Evolutionary conservation across 768 basidiomycete species (phyloP).

Genomic region (Russula brevipes): DNA sequence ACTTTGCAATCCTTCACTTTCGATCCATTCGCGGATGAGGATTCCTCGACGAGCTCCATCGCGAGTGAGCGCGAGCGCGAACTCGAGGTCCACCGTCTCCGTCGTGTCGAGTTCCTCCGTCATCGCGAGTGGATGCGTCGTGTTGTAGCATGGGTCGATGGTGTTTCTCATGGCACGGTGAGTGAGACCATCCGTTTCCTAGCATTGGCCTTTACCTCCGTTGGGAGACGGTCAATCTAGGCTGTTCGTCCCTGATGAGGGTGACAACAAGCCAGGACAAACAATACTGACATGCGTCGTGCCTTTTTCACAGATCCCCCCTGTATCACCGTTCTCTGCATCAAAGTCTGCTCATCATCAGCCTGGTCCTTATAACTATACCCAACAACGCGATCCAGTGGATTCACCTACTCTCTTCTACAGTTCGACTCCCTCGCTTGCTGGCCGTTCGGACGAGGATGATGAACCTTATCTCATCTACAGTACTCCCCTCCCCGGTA

Average conservation of each 20-base stretch:
- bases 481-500: conserved; percentile 21
- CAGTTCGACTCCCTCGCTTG: conserved; percentile 10
- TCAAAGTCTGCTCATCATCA: background rate
- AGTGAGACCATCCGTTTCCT: background rate
- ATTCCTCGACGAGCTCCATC: conserved; percentile 18
- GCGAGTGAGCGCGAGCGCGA: conserved; percentile 15
- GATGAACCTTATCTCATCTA: conserved; percentile 26
- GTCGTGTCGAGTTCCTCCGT: conserved; percentile 23
- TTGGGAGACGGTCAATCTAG: background rate
- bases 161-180: conserved; percentile 19
- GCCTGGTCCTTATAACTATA: conserved; percentile 12
- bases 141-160: conserved; percentile 25
- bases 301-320: conserved; percentile 10
- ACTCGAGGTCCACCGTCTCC: conserved; percentile 19
- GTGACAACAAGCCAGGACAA: background rate
- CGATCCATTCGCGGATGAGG: conserved; percentile 26
- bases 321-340: conserved; percentile 12
- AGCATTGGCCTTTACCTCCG: background rate
- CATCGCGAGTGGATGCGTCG: conserved; percentile 26
- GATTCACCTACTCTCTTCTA: conserved; percentile 21
- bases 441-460: conserved; percentile 16
- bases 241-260: background rate
- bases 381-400: conserved; percentile 12
- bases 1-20: conserved; percentile 20
- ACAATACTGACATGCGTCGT: conserved; percentile 4